Evolutionary conservation across 371 early-diverging fungal genomes (phyloP), one percentile per base, ranked within the genome.

Genomic region (Syncephalastrum sp.): DNA sequence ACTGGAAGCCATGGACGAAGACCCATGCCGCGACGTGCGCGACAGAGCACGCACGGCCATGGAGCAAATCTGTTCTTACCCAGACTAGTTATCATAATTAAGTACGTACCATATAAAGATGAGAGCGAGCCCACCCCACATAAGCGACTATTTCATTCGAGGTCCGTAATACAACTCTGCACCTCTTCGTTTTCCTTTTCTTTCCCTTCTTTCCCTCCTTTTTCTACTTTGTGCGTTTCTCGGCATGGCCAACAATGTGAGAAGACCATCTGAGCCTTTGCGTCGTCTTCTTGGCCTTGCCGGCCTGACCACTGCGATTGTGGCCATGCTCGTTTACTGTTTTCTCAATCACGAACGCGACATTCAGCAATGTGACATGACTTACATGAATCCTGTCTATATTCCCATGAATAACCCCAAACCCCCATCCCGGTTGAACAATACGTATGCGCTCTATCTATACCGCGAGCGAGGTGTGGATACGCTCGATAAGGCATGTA

Each of bases 361-460:
- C 23, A 54, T 63, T 1, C 76, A 79, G 13, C 80, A 74, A 1
- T 96, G 96, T 69, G 72, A 77, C 16, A 91, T 93, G 91, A 85
- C 87, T 29, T 93, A 85, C 55, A 91, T 93, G 79, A 83, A 82
- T 17, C 94, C 95, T 10, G 77, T 64, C 17, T 93, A 82, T 60
- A 65, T 84, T 21, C 69, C 65, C 60, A 75, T 84, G 42, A 58
- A 66, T 16, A 33, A 67, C 54, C 43, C 77, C 81, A 63, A 80
- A 72, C 65, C 67, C 51, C n/a, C 64, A 53, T 83, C 89, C 1
- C 64, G 70, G 5, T 70, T 86, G 16, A 72, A 84, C 0, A 62
- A 67, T 25, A 93, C 92, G 56, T 94, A 94, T 69, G 67, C 63
- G 24, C 77, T 95, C 5, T 83, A 87, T 57, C 63, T 91, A 21